A percentile compares a stretch with the other conserved stretches of the same genome.
Conservation (phyloP, 2,329 filamentous ascomycete genomes). For the Venturiaceae sp. region DNA sequence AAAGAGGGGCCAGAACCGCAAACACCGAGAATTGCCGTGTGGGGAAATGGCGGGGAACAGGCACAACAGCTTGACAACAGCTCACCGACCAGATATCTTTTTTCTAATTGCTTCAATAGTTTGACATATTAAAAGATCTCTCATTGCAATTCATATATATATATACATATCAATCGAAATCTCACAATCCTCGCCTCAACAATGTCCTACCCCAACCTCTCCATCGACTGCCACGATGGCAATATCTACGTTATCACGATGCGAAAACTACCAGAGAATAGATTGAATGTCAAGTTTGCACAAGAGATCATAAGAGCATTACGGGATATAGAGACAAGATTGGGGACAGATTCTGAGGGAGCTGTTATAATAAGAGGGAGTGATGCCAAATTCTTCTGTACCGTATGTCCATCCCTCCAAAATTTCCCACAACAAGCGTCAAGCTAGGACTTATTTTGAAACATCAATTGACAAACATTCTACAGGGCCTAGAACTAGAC, state of each 20-base stretch:
- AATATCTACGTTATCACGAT: conserved; percentile 43
- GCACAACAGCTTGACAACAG: background rate
- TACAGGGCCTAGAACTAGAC: conserved; percentile 33
- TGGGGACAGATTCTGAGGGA: conserved; percentile 38
- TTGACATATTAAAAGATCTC: background rate
- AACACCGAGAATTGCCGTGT: background rate
- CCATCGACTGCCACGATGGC: conserved; percentile 33
- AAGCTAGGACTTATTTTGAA: too few relatives aligned
- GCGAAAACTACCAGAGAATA: conserved; percentile 45
- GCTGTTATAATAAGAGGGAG: conserved; percentile 44
- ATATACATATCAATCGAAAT: background rate
- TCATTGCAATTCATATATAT: background rate
- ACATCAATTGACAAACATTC: too few relatives aligned
- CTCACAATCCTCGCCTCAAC: background rate
- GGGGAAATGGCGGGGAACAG: background rate
- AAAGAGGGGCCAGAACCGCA: background rate
- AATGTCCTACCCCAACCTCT: conserved; percentile 29
- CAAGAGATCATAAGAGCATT: conserved; percentile 44
- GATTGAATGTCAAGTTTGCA: conserved; percentile 38
- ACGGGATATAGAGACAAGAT: conserved; percentile 34
- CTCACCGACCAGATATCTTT: background rate
- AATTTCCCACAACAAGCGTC: background rate
- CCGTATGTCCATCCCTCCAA: conserved; percentile 16
- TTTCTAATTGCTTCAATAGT: background rate
- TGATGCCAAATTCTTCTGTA: conserved; percentile 43